phyloP scores from a whole-genome alignment of 2,329 filamentous ascomycete species.

The Leptographium lundbergii region DNA sequence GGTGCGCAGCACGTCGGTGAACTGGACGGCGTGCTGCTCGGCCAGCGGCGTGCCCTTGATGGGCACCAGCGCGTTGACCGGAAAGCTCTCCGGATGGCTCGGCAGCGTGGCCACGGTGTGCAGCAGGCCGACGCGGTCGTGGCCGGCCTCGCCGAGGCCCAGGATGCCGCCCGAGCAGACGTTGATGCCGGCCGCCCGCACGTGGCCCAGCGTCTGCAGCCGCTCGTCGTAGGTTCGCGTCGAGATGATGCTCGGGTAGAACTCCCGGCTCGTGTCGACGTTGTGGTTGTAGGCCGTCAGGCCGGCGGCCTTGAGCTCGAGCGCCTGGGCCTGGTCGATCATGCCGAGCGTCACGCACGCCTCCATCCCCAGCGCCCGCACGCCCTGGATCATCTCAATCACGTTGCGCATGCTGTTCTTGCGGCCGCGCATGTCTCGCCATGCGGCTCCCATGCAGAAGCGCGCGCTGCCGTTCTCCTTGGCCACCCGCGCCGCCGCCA shows the following conservation, averaged over 20 bases:
- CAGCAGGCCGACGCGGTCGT: conserved; percentile 71
- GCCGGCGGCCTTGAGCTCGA: conserved; percentile 70
- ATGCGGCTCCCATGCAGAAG: conserved; percentile 92
- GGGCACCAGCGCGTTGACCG: conserved; percentile 80
- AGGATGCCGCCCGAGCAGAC: conserved; percentile 86
- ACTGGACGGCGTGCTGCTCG: conserved; percentile 58
- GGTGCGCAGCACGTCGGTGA: conserved; percentile 68
- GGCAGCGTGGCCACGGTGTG: conserved; percentile 73
- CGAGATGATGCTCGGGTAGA: conserved; percentile 76
- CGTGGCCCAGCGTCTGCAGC: conserved; percentile 63
- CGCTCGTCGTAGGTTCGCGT: conserved; percentile 82
- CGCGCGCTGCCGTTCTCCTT: conserved; percentile 76
- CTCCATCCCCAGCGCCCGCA: conserved; percentile 75
- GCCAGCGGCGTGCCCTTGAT: conserved; percentile 83
- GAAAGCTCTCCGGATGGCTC: conserved; percentile 77
- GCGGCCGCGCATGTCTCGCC: conserved; percentile 86
- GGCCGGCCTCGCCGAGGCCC: conserved; percentile 65
- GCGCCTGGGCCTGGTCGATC: conserved; percentile 72
- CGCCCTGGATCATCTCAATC: conserved; percentile 73
- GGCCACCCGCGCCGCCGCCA: conserved; percentile 63
- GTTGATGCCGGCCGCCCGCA: conserved; percentile 75
- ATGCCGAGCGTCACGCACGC: conserved; percentile 88
- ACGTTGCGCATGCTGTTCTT: conserved; percentile 76
- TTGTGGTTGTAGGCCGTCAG: conserved; percentile 93
- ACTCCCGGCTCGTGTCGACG: conserved; percentile 78